Percentiles rank a stretch among this genome's conserved stretches.
Evolutionary conservation across 257 asterid genomes (phyloP).

Genomic region (Avicennia marina): DNA sequence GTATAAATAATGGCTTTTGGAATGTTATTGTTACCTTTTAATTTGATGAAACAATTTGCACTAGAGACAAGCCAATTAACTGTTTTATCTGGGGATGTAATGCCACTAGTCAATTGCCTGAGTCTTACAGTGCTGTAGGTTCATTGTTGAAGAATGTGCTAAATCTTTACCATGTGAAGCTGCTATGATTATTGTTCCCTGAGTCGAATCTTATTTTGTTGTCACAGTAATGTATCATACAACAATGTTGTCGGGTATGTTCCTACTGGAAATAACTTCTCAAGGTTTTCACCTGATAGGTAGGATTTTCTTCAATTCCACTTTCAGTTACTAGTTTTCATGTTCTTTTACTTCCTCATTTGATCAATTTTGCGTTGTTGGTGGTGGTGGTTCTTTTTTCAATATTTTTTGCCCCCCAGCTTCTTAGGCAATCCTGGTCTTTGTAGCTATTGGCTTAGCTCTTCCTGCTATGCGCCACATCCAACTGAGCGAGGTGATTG

Average conservation of each 20-base stretch:
- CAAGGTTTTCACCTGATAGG: constrained; percentile 86
- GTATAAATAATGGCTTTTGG: no score
- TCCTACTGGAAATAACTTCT: constrained; percentile 84
- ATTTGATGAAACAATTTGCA: no score
- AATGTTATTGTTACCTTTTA: no score
- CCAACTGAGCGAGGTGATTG: constrained; percentile 56
- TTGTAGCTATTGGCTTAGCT: constrained; percentile 77
- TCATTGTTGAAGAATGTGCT: background rate
- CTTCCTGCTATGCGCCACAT: constrained; percentile 56
- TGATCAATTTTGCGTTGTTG: no score
- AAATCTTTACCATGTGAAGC: background rate
- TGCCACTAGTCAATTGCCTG: constrained; percentile 58
- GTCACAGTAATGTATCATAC: constrained; percentile 77
- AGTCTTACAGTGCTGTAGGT: constrained; percentile 80
- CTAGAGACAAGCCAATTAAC: no score
- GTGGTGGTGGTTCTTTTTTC: no score
- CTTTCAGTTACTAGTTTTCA: background rate
- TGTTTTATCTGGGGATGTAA: constrained; percentile 82
- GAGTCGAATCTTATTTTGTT: background rate
- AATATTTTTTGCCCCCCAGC: constrained; percentile 28
- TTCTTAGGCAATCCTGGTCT: constrained; percentile 82
- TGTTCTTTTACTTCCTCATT: background rate
- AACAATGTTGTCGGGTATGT: constrained; percentile 74
- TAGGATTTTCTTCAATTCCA: background rate
- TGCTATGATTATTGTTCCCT: background rate